A percentile compares a stretch with the other conserved stretches of the same genome.
phyloP scores from a whole-genome alignment of 768 basidiomycete species.

The Tricholoma sp. region DNA sequence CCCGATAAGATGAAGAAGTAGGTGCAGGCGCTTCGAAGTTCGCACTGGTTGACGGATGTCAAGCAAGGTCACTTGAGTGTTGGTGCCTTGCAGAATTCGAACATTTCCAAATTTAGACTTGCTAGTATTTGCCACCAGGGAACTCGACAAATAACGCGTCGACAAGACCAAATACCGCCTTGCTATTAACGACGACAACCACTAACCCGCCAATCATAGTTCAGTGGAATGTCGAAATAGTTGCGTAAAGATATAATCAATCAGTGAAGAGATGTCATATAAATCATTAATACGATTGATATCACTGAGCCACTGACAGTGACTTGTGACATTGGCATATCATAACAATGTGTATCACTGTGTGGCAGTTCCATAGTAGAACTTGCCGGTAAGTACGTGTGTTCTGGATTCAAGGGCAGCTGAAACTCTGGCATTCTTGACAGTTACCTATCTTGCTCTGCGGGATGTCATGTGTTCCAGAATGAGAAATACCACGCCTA shows the following conservation, averaged over 20 bases:
- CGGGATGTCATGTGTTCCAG: too few species aligned
- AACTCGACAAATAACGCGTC: conserved; percentile 10
- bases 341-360: neutral
- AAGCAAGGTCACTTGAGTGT: neutral
- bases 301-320: neutral
- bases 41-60: conserved; percentile 6
- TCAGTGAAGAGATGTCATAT: too few species aligned
- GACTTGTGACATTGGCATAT: neutral
- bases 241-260: too few species aligned
- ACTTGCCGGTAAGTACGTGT: too few species aligned
- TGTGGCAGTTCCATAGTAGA: too few species aligned
- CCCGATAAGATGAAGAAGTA: neutral
- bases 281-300: too few species aligned
- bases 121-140: conserved; percentile 9
- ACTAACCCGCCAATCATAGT: too few species aligned
- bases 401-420: too few species aligned
- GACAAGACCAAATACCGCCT: conserved; percentile 1
- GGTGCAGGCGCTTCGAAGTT: neutral
- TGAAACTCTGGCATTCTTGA: too few species aligned
- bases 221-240: too few species aligned
- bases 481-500: too few species aligned
- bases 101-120: conserved; percentile 10
- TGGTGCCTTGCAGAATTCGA: conserved; percentile 4
- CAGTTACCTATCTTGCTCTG: too few species aligned
- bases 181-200: neutral